phyloP scores from a whole-genome alignment of 2,329 filamentous ascomycete species.

The Escovopsis weberi region DNA sequence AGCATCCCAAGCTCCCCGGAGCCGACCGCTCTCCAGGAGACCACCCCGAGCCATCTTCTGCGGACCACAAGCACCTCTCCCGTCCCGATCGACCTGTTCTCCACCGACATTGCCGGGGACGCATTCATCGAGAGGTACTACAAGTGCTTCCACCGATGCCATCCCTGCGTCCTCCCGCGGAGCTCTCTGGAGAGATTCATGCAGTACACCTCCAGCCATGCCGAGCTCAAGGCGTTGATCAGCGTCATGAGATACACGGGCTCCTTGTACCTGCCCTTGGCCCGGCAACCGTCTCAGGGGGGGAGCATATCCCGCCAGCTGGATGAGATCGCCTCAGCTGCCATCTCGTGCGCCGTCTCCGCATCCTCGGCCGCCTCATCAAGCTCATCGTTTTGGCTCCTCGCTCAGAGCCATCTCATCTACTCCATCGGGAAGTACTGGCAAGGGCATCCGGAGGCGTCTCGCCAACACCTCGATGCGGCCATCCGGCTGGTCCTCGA shows the following conservation, averaged over 20 bases:
- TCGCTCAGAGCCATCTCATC: conserved; percentile 22
- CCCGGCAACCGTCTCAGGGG: conserved; percentile 1
- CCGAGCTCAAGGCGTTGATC: conserved; percentile 10
- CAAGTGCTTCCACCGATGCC: conserved; percentile 19
- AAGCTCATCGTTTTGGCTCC: conserved; percentile 10
- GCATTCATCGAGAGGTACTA: conserved; percentile 21
- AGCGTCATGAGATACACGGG: conserved; percentile 20
- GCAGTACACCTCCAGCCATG: conserved; percentile 1
- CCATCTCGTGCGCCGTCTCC: neutral
- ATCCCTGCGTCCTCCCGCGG: conserved; percentile 15
- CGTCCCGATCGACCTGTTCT: conserved; percentile 1
- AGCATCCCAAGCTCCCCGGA: too few species aligned
- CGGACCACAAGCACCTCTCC: neutral
- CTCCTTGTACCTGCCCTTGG: conserved; percentile 14
- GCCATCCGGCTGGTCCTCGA: conserved; percentile 45
- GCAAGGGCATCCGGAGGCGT: conserved; percentile 12
- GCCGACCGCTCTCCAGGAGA: too few species aligned
- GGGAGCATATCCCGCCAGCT: neutral
- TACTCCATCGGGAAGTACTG: conserved; percentile 23
- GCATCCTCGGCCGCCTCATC: neutral
- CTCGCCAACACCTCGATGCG: conserved; percentile 20
- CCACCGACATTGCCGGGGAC: conserved; percentile 7
- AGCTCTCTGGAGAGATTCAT: conserved; percentile 6
- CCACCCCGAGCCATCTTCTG: neutral
- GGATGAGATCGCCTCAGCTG: conserved; percentile 4